Evolutionary conservation across 2,329 filamentous ascomycete genomes (phyloP), one percentile per base, ranked within the genome.

Genomic region (Anthostomella pinea): DNA sequence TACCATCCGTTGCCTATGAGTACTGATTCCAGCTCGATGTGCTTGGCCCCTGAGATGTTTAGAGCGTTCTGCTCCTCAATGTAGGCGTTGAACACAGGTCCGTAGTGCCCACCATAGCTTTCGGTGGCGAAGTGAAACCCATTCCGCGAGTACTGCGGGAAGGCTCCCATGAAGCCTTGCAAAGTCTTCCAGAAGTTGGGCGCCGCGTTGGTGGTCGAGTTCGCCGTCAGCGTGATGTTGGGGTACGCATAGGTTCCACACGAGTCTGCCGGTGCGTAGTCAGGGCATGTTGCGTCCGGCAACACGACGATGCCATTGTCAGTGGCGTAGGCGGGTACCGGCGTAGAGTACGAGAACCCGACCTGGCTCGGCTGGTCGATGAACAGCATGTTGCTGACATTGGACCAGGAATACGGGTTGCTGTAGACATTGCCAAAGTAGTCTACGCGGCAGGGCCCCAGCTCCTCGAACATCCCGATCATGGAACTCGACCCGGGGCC

Each of bases 131-230:
- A 76, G 49, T 72, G 69, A 49, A 79, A 73, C 0, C 68, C 69
- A 27, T 69, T 62, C 14, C 69, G 59, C 0, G 67, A 60, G 47
- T 72, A 72, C 39, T 70, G 53, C 2, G 68, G 77, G 52, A 81
- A 81, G 1, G 69, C 77, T 3, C 77, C 77, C 69, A 79, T 77
- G 57, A 82, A 81, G 1, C 75, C 77, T 50, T 81, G 77, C 17
- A 81, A 52, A 1, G 73, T 76, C 56, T 72, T 75, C 73, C 74
- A 81, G 62, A 81, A 76, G 36, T 72, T 73, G 2, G 74, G 74
- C 3, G 77, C 77, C 3, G 76, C 75, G 35, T 57, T 62, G 11
- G 61, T 47, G 2, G 75, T 80, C 7, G 65, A 65, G 48, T 77
- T 75, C 8, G 73, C 69, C 1, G 72, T 77, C 30, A 74, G 49